These are phyloP conservation scores for Gynandropsis gynandra DNA, from an alignment of 345 rosid genomes.

Conservation along the genomic window DNA sequence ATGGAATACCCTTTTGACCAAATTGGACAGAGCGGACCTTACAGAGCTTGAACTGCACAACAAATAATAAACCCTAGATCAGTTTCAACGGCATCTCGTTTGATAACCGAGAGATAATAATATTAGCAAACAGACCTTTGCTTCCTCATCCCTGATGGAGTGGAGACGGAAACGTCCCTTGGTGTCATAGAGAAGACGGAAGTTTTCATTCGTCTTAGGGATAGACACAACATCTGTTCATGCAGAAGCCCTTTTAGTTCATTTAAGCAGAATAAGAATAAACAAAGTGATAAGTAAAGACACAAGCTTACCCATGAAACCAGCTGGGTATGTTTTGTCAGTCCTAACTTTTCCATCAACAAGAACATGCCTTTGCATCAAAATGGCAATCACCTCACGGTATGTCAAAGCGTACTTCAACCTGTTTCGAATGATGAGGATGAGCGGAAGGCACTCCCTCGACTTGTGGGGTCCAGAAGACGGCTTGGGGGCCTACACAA, in stretches of 20 bases:
- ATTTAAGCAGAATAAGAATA: neutral
- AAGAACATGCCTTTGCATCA: conserved; percentile 73
- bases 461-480: conserved; percentile 83
- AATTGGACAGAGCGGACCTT: conserved; percentile 46
- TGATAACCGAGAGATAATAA: neutral
- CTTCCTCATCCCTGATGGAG: conserved; percentile 68
- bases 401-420: conserved; percentile 56
- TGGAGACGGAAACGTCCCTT: conserved; percentile 86
- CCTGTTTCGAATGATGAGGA: conserved; percentile 48
- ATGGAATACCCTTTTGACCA: conserved; percentile 54
- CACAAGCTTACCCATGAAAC: conserved; percentile 64
- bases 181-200: conserved; percentile 74
- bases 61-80: no score
- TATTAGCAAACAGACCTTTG: conserved; percentile 40
- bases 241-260: neutral
- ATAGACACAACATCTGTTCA: conserved; percentile 71
- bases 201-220: conserved; percentile 67
- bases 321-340: conserved; percentile 74
- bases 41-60: conserved; percentile 44
- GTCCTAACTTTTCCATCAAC: conserved; percentile 80
- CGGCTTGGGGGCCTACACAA: conserved; percentile 62
- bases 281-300: conserved; percentile 6
- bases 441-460: conserved; percentile 59
- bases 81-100: neutral
- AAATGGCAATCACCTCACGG: conserved; percentile 57